Conservation (phyloP, 257 asterid species). For the Solanum chiquidenum region DNA sequence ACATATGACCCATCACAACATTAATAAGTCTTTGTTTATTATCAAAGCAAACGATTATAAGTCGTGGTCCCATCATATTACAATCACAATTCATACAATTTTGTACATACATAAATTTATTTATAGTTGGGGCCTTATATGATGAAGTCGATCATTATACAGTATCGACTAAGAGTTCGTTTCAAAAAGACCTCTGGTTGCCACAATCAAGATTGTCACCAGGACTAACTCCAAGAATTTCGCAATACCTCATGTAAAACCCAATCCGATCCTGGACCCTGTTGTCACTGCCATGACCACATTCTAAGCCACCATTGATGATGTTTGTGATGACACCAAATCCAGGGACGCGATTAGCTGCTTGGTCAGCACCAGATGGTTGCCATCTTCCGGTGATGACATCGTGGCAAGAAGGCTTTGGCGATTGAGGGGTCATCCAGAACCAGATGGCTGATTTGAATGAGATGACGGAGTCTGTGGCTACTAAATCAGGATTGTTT, state of each 20-base stretch:
- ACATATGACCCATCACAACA: not conserved
- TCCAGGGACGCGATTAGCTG: slow-evolving; percentile 17
- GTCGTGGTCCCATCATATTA: not conserved
- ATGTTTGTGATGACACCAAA: not conserved
- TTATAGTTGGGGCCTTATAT: not conserved
- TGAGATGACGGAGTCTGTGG: not conserved
- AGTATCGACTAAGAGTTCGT: not conserved
- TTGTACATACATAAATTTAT: not conserved
- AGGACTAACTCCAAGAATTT: not conserved
- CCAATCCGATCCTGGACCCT: slow-evolving; percentile 12
- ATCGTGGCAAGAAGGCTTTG: slow-evolving; percentile 9
- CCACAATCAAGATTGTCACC: slow-evolving; percentile 3
- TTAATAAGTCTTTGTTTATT: not conserved
- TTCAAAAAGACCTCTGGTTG: slow-evolving; percentile 5
- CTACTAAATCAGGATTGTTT: slow-evolving; percentile 17
- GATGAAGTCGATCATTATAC: not conserved
- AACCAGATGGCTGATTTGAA: slow-evolving; percentile 27
- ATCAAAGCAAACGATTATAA: not conserved
- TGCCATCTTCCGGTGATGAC: slow-evolving; percentile 16
- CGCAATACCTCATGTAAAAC: not conserved
- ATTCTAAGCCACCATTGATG: too few species aligned
- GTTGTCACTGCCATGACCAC: not conserved
- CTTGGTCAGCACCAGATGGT: not conserved
- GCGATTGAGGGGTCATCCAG: slow-evolving; percentile 8
- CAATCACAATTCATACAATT: not conserved